Conservation (phyloP, 2,329 filamentous ascomycete genomes). For the Pestalotiopsis sp. region DNA sequence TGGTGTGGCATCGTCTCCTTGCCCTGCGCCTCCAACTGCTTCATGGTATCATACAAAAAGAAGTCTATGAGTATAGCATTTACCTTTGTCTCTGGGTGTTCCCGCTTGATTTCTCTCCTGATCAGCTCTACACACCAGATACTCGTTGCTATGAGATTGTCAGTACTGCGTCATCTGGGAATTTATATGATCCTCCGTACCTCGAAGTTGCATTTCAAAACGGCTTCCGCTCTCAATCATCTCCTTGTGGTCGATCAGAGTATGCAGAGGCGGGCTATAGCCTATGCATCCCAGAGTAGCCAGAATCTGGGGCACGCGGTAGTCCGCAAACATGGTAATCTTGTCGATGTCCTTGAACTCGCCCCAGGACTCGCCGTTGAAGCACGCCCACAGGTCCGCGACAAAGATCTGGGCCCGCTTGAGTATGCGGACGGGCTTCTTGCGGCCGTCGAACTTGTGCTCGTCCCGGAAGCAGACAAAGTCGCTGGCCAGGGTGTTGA, state of each 20-base stretch:
- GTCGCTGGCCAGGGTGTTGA: slow-evolving; percentile 81
- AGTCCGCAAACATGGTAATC: slow-evolving; percentile 99
- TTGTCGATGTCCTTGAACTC: slow-evolving; percentile 88
- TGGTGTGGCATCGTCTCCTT: slow-evolving; percentile 76
- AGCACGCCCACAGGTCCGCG: slow-evolving; percentile 95
- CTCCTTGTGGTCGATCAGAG: slow-evolving; percentile 66
- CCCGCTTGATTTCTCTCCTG: slow-evolving; percentile 73
- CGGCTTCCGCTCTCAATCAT: slow-evolving; percentile 70
- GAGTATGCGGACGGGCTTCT: slow-evolving; percentile 74
- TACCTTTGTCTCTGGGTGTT: slow-evolving; percentile 70
- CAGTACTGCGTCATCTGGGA: not conserved
- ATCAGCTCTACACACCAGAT: slow-evolving; percentile 97
- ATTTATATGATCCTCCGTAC: slow-evolving; percentile 37
- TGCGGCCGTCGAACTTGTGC: slow-evolving; percentile 71
- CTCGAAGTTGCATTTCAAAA: slow-evolving; percentile 88
- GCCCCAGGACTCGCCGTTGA: slow-evolving; percentile 79
- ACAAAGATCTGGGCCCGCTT: slow-evolving; percentile 97
- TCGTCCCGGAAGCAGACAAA: slow-evolving; percentile 90
- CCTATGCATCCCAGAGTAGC: slow-evolving; percentile 79
- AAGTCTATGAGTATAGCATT: slow-evolving; percentile 98
- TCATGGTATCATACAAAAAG: slow-evolving; percentile 94
- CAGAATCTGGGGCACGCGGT: slow-evolving; percentile 92
- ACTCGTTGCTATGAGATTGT: slow-evolving; percentile 66
- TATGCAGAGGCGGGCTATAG: slow-evolving; percentile 80
- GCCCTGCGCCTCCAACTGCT: slow-evolving; percentile 72